These are phyloP conservation scores for Pseudognaphalium luteoalbum DNA, from an alignment of 129 eudicot genomes.

Conservation along the genomic window DNA sequence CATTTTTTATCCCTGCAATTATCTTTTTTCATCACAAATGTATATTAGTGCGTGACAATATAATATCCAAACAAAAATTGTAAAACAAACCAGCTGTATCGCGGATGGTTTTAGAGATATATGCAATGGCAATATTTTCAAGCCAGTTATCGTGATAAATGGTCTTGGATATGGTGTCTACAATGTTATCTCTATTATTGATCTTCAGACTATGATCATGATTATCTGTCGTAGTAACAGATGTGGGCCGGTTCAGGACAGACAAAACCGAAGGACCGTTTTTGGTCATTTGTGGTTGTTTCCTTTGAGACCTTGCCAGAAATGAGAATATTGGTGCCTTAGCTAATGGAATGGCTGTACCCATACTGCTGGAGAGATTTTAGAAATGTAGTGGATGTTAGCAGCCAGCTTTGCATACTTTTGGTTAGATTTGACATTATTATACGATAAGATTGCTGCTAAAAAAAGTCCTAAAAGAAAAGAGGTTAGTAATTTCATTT, in stretches of 20 bases:
- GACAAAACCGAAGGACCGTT: conserved; percentile 7
- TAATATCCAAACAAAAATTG: not conserved
- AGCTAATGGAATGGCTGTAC: conserved; percentile 29
- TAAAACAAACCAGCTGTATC: conserved; percentile 59
- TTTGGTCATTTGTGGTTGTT: conserved; percentile 25
- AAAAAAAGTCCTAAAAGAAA: not conserved
- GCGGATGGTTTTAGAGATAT: conserved; percentile 60
- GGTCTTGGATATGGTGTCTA: conserved; percentile 31
- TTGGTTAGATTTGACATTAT: not conserved
- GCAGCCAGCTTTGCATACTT: conserved; percentile 11
- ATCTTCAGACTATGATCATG: conserved; percentile 1
- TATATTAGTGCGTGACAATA: not conserved
- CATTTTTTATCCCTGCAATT: conserved; percentile 46
- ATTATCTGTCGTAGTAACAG: conserved; percentile 8
- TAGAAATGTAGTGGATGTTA: conserved; percentile 1
- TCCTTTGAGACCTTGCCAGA: conserved; percentile 22
- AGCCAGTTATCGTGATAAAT: conserved; percentile 64
- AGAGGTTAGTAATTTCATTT: not conserved
- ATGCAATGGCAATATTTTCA: conserved; percentile 63
- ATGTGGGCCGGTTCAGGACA: not conserved
- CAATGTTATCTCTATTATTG: not conserved
- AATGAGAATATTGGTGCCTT: conserved; percentile 14
- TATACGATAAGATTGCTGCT: not conserved
- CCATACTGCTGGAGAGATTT: conserved; percentile 33
- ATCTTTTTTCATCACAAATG: not conserved